Percentiles rank a stretch among this genome's conserved stretches.
Conservation (phyloP, 257 asterid species). For the Lycium ferocissimum region DNA sequence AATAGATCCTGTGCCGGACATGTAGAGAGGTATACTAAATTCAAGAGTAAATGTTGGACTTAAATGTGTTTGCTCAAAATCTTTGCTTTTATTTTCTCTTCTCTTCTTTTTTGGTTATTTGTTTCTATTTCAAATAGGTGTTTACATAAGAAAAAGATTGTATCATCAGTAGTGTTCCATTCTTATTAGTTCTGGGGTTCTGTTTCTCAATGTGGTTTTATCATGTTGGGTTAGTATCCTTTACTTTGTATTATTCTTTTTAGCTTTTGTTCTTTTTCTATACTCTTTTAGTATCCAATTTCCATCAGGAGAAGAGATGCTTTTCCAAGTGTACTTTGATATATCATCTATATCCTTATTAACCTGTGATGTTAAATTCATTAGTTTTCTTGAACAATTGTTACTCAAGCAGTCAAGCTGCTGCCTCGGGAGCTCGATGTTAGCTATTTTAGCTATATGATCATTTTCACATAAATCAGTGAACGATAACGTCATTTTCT, state of each 20-base stretch:
- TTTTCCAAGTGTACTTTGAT: slow-evolving; percentile 21
- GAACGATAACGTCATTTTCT: too few species aligned
- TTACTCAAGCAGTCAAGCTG: neutral
- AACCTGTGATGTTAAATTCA: neutral
- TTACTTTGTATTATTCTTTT: slow-evolving; percentile 27
- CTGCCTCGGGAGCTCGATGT: neutral
- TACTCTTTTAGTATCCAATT: neutral
- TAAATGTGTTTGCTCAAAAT: slow-evolving; percentile 46
- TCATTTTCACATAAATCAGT: neutral
- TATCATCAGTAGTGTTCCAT: slow-evolving; percentile 44
- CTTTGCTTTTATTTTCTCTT: slow-evolving; percentile 35
- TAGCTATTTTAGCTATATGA: neutral
- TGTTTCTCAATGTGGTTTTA: slow-evolving; percentile 24
- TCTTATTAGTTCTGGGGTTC: slow-evolving; percentile 32
- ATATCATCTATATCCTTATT: neutral
- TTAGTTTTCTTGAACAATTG: neutral
- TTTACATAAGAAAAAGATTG: slow-evolving; percentile 46
- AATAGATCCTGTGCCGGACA: slow-evolving; percentile 37
- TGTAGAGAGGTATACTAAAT: slow-evolving; percentile 52
- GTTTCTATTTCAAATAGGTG: slow-evolving; percentile 31
- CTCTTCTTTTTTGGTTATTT: slow-evolving; percentile 1
- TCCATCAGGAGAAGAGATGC: slow-evolving; percentile 13
- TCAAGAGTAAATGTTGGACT: slow-evolving; percentile 40
- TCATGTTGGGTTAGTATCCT: slow-evolving; percentile 25
- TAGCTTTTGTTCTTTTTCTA: slow-evolving; percentile 15